Evolutionary conservation across 140 eudicot genomes (phyloP).

Genomic region (Erigeron philadelphicus): DNA sequence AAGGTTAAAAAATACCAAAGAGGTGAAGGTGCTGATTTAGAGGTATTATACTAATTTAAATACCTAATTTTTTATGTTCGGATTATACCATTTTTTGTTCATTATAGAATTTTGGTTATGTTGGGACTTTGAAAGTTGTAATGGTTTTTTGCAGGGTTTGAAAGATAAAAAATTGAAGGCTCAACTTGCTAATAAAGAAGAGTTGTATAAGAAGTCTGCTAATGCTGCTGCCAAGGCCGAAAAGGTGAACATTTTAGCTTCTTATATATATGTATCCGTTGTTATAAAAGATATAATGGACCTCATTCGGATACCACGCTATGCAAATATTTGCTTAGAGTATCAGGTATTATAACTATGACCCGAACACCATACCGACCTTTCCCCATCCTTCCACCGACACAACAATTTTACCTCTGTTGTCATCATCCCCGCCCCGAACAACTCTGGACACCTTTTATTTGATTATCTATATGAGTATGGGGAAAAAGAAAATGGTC

Average conservation of each 20-base stretch:
- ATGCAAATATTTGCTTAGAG: no score
- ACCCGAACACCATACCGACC: no score
- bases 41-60: slow-evolving; percentile 35
- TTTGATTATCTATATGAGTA: no score
- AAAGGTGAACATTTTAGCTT: slow-evolving; percentile 42
- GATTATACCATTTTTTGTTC: background rate
- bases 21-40: slow-evolving; percentile 69
- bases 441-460: no score
- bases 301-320: background rate
- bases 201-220: slow-evolving; percentile 58
- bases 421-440: no score
- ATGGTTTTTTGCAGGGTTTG: slow-evolving; percentile 37
- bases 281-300: background rate
- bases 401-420: no score
- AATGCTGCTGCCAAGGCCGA: slow-evolving; percentile 69
- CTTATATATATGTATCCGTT: background rate
- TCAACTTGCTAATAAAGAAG: slow-evolving; percentile 74
- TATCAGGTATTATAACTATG: no score
- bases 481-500: no score
- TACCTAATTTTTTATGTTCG: background rate
- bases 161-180: slow-evolving; percentile 82
- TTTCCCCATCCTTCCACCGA: no score
- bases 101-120: background rate
- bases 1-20: slow-evolving; percentile 65
- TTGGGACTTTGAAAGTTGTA: background rate